A percentile compares a stretch with the other conserved stretches of the same genome.
These are phyloP conservation scores for Plantago coronopus DNA, from an alignment of 305 asterid species.

Conservation along the genomic window DNA sequence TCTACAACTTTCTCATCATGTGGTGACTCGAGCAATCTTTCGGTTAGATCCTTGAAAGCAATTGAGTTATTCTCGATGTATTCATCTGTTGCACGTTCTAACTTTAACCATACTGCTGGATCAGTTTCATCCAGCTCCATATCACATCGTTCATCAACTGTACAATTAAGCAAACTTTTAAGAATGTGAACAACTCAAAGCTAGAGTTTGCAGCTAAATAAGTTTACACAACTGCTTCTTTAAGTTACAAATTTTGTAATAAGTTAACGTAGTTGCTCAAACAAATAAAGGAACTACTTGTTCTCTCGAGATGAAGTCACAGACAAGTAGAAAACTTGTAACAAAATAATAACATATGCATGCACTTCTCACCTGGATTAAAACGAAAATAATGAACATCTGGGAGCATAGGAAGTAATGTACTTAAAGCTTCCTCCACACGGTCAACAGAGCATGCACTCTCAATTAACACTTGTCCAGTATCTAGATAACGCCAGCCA, in stretches of 20 bases:
- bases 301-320: conserved; percentile 12
- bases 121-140: conserved; percentile 99
- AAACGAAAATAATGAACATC: conserved; percentile 91
- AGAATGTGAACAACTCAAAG: conserved; percentile 10
- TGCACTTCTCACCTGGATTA: conserved; percentile 80
- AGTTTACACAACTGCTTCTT: conserved; percentile 12
- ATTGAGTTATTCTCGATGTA: conserved; percentile 59
- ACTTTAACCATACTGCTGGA: conserved; percentile 81
- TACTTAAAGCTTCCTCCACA: conserved; percentile 92
- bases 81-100: conserved; percentile 86
- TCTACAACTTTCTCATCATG: conserved; percentile 70
- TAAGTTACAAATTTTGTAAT: neutral
- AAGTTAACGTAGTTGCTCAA: neutral
- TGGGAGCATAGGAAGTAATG: conserved; percentile 95
- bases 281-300: conserved; percentile 7
- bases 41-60: conserved; percentile 72
- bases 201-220: neutral
- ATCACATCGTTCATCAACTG: conserved; percentile 98
- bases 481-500: conserved; percentile 98
- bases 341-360: neutral
- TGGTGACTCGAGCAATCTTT: conserved; percentile 71
- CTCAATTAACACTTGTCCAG: conserved; percentile 95
- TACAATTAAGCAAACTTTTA: conserved; percentile 23
- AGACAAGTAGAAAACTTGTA: neutral
- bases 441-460: conserved; percentile 99